Percentiles rank a stretch among this genome's conserved stretches.
Evolutionary conservation across 768 basidiomycete genomes (phyloP).

Genomic region (Mycena haematopus): DNA sequence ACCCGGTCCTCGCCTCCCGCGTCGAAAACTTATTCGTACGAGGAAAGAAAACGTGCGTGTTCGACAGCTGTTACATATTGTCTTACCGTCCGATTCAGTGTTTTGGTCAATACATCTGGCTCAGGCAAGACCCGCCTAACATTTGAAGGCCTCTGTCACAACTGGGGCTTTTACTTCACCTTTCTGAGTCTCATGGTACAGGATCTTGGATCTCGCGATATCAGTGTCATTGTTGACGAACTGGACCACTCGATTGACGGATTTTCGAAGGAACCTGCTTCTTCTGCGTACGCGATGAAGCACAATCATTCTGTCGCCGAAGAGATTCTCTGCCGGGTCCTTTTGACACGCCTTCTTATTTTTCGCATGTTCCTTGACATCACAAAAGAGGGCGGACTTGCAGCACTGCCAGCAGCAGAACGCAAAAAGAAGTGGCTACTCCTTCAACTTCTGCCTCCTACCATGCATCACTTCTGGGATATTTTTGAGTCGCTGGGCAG

Average conservation of each 20-base stretch:
- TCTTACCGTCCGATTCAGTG: background rate
- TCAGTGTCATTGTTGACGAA: background rate
- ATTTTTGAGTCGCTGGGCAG: background rate
- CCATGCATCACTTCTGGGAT: background rate
- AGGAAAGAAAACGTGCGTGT: background rate
- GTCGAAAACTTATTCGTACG: background rate
- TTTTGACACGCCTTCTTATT: background rate
- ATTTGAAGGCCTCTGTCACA: constrained; percentile 16
- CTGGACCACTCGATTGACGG: background rate
- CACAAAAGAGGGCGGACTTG: background rate
- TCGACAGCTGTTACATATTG: background rate
- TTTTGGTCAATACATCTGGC: constrained; percentile 23
- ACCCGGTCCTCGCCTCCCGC: background rate
- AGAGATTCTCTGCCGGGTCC: background rate
- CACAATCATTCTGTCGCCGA: background rate
- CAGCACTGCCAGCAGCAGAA: background rate
- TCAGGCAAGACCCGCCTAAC: constrained; percentile 20
- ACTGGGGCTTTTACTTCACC: constrained; percentile 18
- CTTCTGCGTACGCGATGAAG: background rate
- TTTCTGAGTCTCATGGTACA: background rate
- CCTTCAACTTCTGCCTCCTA: background rate
- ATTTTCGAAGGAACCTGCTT: background rate
- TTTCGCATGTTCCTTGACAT: background rate
- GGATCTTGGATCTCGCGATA: background rate
- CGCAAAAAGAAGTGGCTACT: background rate